Percentiles rank a stretch among this genome's conserved stretches.
phyloP scores from a whole-genome alignment of 2,329 filamentous ascomycete species.

The Neofusicoccum parvum region DNA sequence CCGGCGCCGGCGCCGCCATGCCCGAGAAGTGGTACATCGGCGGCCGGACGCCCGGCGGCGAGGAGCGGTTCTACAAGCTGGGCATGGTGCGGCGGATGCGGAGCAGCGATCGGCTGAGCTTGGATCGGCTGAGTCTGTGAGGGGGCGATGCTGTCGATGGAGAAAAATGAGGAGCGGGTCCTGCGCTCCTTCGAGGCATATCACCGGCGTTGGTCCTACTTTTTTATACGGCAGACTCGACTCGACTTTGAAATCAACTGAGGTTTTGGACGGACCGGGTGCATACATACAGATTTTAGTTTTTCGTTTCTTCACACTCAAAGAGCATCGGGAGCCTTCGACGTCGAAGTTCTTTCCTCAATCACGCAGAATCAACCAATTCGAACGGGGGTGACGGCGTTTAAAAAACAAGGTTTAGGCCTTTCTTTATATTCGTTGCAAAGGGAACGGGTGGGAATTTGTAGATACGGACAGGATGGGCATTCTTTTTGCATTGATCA shows the following conservation, averaged over 20 bases:
- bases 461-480: background rate
- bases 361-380: too few relatives aligned
- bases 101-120: conserved; percentile 73
- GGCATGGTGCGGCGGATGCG: conserved; percentile 72
- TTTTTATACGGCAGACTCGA: too few relatives aligned
- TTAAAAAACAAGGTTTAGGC: background rate
- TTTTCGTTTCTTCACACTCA: too few relatives aligned
- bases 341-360: too few relatives aligned
- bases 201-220: too few relatives aligned
- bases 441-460: background rate
- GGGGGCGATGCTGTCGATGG: background rate
- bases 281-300: too few relatives aligned
- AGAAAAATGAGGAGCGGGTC: too few relatives aligned
- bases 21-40: conserved; percentile 82
- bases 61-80: conserved; percentile 80
- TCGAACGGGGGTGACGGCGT: background rate
- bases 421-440: background rate
- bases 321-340: too few relatives aligned
- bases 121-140: conserved; percentile 76
- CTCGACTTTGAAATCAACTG: too few relatives aligned
- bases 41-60: conserved; percentile 72
- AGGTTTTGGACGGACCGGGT: too few relatives aligned
- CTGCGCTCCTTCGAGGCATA: too few relatives aligned
- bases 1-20: conserved; percentile 68
- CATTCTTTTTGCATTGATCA: background rate